phyloP scores from a whole-genome alignment of 257 asterid species.

The Paulownia fortunei region DNA sequence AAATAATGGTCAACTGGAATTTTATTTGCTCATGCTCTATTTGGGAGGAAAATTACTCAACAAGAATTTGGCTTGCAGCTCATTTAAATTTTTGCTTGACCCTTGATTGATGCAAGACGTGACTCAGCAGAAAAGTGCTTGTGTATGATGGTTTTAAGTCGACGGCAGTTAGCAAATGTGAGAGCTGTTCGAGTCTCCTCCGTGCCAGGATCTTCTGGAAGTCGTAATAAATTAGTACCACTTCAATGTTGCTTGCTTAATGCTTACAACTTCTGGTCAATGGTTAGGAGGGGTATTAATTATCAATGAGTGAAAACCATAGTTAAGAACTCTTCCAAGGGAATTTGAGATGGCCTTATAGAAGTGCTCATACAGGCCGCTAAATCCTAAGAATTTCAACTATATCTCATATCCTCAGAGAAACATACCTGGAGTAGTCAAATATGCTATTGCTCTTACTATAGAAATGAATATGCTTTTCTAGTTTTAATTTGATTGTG shows the following conservation, averaged over 20 bases:
- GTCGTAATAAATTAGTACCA: not conserved
- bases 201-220: no score
- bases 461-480: no score
- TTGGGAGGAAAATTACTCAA: no score
- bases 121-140: not conserved
- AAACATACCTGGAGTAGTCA: not conserved
- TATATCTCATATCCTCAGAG: not conserved
- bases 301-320: not conserved
- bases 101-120: not conserved
- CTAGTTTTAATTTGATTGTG: no score
- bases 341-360: not conserved
- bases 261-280: not conserved
- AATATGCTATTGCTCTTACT: not conserved
- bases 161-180: no score
- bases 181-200: no score
- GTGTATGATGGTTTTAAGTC: not conserved
- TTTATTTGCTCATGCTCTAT: no score
- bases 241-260: no score
- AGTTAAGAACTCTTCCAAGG: not conserved
- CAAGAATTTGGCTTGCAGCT: not conserved
- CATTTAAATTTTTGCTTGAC: not conserved
- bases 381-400: not conserved
- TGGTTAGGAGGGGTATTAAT: no score
- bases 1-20: no score
- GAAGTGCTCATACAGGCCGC: not conserved